These are phyloP conservation scores for Echinosophora koreensis DNA, from an alignment of 306 rosid genomes.

Conservation along the genomic window DNA sequence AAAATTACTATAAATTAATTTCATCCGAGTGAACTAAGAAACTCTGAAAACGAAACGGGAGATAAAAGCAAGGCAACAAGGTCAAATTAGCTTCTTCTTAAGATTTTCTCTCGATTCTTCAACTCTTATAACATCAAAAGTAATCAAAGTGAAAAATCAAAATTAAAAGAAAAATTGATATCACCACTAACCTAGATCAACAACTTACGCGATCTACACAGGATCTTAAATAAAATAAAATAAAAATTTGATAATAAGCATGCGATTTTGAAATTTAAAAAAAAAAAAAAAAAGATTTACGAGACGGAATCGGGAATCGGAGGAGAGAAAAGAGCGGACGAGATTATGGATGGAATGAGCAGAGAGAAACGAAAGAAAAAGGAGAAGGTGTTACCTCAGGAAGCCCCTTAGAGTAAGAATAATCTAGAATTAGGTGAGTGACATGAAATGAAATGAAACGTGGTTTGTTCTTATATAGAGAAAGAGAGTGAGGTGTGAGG, in stretches of 20 bases:
- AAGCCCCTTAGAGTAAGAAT: slow-evolving; percentile 51
- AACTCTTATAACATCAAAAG: background rate
- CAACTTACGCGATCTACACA: slow-evolving; percentile 17
- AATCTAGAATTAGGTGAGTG: slow-evolving; percentile 26
- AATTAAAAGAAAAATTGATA: background rate
- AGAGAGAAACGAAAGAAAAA: background rate
- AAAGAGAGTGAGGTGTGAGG: too few species aligned
- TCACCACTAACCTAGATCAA: background rate
- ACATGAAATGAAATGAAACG: too few species aligned
- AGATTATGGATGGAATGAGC: background rate
- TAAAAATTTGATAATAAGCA: too few species aligned
- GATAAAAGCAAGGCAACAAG: background rate
- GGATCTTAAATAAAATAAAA: background rate
- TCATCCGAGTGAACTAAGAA: background rate
- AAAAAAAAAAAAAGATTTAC: background rate
- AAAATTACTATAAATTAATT: background rate
- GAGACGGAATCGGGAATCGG: background rate
- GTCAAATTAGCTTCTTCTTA: background rate
- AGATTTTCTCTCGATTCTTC: background rate
- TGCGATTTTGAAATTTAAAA: background rate
- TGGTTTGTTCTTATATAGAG: too few species aligned
- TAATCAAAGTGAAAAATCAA: background rate
- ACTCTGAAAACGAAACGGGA: background rate
- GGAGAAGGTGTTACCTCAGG: slow-evolving; percentile 50
- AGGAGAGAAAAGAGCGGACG: background rate